These are phyloP conservation scores for Pilasporangium apinafurcum DNA, from an alignment of 352 stramenopile genomes.

Conservation along the genomic window DNA sequence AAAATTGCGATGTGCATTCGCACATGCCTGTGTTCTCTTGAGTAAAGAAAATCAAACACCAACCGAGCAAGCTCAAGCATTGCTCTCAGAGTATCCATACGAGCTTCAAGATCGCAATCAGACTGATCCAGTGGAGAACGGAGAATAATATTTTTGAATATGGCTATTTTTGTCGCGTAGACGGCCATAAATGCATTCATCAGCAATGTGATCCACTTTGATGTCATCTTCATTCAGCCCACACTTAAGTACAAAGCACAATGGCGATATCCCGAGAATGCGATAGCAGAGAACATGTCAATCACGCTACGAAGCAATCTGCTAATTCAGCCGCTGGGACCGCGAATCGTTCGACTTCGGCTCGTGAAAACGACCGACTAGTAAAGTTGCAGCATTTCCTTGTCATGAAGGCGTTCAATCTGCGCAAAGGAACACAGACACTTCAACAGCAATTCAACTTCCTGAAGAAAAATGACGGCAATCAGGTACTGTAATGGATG, in stretches of 20 bases:
- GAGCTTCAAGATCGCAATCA: neutral
- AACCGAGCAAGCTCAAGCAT: neutral
- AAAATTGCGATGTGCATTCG: slow-evolving; percentile 44
- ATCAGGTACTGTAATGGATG: slow-evolving; percentile 1
- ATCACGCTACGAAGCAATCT: neutral
- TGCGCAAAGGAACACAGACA: slow-evolving; percentile 50
- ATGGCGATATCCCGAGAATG: slow-evolving; percentile 2
- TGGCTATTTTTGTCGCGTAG: slow-evolving; percentile 2
- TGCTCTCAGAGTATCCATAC: slow-evolving; percentile 3
- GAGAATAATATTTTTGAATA: neutral
- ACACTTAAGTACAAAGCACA: too few relatives aligned
- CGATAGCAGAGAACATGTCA: neutral
- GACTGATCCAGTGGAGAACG: slow-evolving; percentile 1
- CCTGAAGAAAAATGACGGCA: slow-evolving; percentile 23
- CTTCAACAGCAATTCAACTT: slow-evolving; percentile 63
- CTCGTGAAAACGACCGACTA: slow-evolving; percentile 15
- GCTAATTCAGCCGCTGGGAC: too few relatives aligned
- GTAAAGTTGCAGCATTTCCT: slow-evolving; percentile 77
- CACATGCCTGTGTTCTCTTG: slow-evolving; percentile 32
- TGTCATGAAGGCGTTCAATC: slow-evolving; percentile 77
- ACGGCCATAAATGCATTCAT: too few relatives aligned
- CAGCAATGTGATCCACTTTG: neutral
- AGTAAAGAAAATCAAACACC: neutral
- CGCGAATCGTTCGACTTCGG: too few relatives aligned
- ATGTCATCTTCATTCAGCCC: neutral